Percentiles rank a stretch among this genome's conserved stretches.
Conservation (phyloP, 2,329 filamentous ascomycete genomes). For the Whalleya microplaca region DNA sequence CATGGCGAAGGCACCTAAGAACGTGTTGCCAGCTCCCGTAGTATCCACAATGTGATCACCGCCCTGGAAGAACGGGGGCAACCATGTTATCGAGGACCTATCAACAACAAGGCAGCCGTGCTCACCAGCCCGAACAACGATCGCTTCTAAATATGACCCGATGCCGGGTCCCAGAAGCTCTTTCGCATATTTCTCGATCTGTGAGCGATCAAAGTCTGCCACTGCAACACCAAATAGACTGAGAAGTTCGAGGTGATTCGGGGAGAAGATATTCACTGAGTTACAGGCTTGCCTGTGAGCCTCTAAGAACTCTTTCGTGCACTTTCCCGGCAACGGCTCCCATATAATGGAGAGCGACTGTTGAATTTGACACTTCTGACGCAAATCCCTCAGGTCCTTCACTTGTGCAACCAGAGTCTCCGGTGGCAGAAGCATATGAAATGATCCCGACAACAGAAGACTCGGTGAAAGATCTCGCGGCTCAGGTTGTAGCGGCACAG, state of each 20-base stretch:
- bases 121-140: constrained; percentile 39
- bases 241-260: constrained; percentile 43
- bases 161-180: neutral
- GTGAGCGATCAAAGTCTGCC: constrained; percentile 31
- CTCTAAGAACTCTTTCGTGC: constrained; percentile 29
- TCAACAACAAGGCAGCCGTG: constrained; percentile 33
- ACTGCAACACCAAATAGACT: constrained; percentile 23
- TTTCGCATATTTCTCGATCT: constrained; percentile 15
- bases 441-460: constrained; percentile 21
- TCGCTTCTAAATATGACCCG: neutral
- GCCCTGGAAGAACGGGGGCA: constrained; percentile 35
- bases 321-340: constrained; percentile 23
- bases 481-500: constrained; percentile 20
- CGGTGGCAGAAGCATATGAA: constrained; percentile 32
- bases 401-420: constrained; percentile 23
- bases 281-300: constrained; percentile 29
- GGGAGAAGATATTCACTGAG: too few relatives aligned
- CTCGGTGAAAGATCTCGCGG: constrained; percentile 10
- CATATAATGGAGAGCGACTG: constrained; percentile 13
- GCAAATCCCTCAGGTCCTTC: constrained; percentile 20
- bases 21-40: constrained; percentile 43
- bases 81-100: constrained; percentile 21
- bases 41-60: constrained; percentile 34
- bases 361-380: constrained; percentile 1
- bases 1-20: constrained; percentile 39